Percentiles rank a stretch among this genome's conserved stretches.
These are phyloP conservation scores for Cordia subcordata DNA, from an alignment of 257 asterid species.

Conservation along the genomic window DNA sequence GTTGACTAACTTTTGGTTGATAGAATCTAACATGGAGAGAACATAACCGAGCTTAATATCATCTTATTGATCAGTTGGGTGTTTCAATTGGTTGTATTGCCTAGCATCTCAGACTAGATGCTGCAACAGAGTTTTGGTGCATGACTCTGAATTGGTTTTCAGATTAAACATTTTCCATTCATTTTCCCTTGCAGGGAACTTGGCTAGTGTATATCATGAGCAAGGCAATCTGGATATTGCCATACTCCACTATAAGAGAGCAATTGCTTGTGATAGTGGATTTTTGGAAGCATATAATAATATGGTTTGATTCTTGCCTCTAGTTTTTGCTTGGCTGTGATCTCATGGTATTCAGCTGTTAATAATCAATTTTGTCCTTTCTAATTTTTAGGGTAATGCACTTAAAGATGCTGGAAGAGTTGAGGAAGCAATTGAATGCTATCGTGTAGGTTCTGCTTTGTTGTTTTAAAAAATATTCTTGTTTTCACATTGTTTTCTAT, in stretches of 20 bases:
- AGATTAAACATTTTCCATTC: background rate
- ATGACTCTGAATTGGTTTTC: no score
- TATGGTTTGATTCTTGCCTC: conserved; percentile 45
- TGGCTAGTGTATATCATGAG: conserved; percentile 91
- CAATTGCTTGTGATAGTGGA: conserved; percentile 86
- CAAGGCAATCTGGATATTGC: conserved; percentile 97
- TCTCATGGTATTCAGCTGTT: background rate
- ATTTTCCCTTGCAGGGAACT: conserved; percentile 57
- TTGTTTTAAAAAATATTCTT: background rate
- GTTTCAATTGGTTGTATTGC: no score
- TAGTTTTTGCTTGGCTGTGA: background rate
- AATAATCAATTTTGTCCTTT: background rate
- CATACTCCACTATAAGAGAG: conserved; percentile 79
- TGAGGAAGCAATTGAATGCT: conserved; percentile 92
- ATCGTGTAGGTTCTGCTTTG: conserved; percentile 53
- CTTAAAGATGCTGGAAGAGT: conserved; percentile 94
- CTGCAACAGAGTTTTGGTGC: no score
- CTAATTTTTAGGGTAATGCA: conserved; percentile 74
- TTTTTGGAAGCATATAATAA: conserved; percentile 95
- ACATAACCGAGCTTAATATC: no score
- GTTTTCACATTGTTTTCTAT: conserved; percentile 15
- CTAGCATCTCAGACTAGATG: no score
- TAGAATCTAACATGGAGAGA: no score
- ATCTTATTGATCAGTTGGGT: no score
- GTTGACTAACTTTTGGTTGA: no score